phyloP scores from a whole-genome alignment of 23 red algal genomes.

The Gracilaria domingensis region DNA sequence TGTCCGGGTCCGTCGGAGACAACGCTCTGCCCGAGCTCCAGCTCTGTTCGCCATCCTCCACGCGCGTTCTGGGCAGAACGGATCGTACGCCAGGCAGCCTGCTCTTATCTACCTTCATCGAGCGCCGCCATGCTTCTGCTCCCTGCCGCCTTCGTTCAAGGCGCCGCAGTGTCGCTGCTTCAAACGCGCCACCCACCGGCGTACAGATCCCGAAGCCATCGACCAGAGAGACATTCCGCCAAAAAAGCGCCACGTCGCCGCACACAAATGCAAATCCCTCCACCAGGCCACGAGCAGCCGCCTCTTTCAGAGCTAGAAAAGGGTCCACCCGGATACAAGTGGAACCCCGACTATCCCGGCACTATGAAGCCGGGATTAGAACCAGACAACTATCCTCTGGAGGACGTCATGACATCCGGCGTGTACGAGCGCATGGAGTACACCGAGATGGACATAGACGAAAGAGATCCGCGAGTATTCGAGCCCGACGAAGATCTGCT shows the following conservation, averaged over 20 bases:
- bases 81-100: no score
- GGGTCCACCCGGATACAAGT: slow-evolving; percentile 54
- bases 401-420: slow-evolving; percentile 44
- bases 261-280: slow-evolving; percentile 23
- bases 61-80: no score
- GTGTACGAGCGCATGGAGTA: slow-evolving; percentile 72
- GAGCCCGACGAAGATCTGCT: slow-evolving; percentile 63
- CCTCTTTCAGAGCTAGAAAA: slow-evolving; percentile 22
- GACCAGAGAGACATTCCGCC: neutral
- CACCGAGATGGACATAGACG: slow-evolving; percentile 65
- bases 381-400: slow-evolving; percentile 61
- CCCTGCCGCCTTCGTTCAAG: neutral
- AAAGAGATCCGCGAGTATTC: slow-evolving; percentile 38
- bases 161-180: neutral
- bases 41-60: no score
- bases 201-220: neutral
- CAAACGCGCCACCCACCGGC: neutral
- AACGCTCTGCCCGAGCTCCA: no score
- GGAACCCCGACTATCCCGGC: slow-evolving; percentile 63
- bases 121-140: neutral
- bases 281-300: slow-evolving; percentile 1
- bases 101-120: no score
- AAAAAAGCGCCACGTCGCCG: neutral
- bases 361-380: slow-evolving; percentile 65
- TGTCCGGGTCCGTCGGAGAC: no score